Conservation (phyloP, 495 filamentous ascomycete genomes). For the Lichina pygmaea region DNA sequence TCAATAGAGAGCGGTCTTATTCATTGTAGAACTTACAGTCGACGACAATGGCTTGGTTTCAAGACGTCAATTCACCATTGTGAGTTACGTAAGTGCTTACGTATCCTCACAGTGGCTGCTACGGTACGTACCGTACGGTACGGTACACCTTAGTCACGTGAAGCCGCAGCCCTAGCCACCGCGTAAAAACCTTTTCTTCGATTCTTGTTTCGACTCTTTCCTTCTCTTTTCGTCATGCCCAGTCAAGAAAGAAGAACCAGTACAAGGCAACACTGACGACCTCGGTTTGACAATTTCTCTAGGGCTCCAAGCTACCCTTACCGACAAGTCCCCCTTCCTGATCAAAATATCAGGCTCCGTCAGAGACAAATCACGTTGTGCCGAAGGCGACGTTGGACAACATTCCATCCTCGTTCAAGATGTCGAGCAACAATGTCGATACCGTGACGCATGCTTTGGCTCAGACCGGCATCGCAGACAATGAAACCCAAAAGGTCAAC, state of each 20-base stretch:
- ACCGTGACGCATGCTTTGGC: constrained; percentile 68
- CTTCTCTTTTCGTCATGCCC: constrained; percentile 6
- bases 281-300: constrained; percentile 17
- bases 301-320: constrained; percentile 79
- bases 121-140: background rate
- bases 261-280: constrained; percentile 7
- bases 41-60: no score
- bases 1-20: no score
- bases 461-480: constrained; percentile 36
- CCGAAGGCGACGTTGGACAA: background rate
- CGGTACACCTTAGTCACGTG: background rate
- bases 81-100: no score
- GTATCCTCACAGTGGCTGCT: no score
- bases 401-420: background rate
- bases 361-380: constrained; percentile 15
- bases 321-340: constrained; percentile 24
- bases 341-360: background rate
- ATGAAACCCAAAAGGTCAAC: constrained; percentile 7
- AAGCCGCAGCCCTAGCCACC: background rate
- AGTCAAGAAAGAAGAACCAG: constrained; percentile 7
- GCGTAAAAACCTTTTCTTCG: background rate
- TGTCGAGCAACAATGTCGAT: constrained; percentile 22
- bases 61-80: no score
- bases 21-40: no score
- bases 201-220: constrained; percentile 5